These are phyloP conservation scores for Dittrichia graveolens DNA, from an alignment of 129 eudicot genomes.

Conservation along the genomic window DNA sequence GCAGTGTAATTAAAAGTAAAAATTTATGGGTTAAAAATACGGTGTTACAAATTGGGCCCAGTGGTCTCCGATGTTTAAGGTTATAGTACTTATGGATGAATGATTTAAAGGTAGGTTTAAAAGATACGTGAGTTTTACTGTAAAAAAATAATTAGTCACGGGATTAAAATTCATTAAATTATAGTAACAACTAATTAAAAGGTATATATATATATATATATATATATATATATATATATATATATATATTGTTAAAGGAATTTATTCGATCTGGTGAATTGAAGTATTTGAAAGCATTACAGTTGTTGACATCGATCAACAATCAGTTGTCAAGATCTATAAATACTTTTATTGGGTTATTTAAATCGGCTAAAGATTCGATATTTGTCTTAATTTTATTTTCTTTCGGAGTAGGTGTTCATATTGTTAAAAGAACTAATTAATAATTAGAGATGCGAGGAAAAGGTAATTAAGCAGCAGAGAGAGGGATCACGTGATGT, in stretches of 20 bases:
- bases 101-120: too few relatives aligned
- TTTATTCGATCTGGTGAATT: conserved; percentile 2
- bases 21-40: too few relatives aligned
- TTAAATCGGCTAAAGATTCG: conserved; percentile 23
- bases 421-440: conserved; percentile 19
- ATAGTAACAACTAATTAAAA: too few relatives aligned
- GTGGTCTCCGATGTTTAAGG: too few relatives aligned
- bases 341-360: not conserved
- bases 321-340: conserved; percentile 25
- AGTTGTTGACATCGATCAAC: conserved; percentile 1
- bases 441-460: not conserved
- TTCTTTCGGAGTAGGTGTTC: conserved; percentile 11
- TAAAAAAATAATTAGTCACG: too few relatives aligned
- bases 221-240: not conserved
- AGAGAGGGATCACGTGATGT: conserved; percentile 66
- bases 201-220: too few relatives aligned
- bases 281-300: not conserved
- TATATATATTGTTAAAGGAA: too few relatives aligned
- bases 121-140: too few relatives aligned
- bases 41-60: too few relatives aligned
- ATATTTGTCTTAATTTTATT: not conserved
- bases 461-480: not conserved
- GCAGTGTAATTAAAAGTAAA: too few relatives aligned
- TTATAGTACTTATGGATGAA: too few relatives aligned
- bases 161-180: too few relatives aligned